A percentile compares a stretch with the other conserved stretches of the same genome.
phyloP scores from a whole-genome alignment of 192 early-diverging fungal genomes.

The Podochytrium sp. region DNA sequence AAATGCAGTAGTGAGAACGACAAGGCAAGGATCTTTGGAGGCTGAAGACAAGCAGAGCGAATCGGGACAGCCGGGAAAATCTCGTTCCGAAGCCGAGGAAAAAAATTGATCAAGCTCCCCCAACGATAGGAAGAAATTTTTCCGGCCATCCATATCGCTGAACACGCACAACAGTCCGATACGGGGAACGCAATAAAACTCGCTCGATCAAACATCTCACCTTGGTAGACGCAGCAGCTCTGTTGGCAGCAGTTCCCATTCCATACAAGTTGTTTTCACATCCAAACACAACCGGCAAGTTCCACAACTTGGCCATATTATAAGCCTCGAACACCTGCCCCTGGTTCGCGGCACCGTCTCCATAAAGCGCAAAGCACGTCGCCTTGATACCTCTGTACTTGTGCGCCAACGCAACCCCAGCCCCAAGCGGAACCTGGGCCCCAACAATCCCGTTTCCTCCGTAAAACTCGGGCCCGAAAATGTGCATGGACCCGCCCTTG shows the following conservation, averaged over 20 bases:
- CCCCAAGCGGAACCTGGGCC: constrained; percentile 78
- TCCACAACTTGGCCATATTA: constrained; percentile 99
- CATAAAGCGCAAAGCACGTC: constrained; percentile 91
- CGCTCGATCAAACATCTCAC: not conserved
- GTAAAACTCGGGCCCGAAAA: constrained; percentile 95
- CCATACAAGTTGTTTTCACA: constrained; percentile 99
- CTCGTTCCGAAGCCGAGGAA: too few species aligned
- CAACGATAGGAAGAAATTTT: constrained; percentile 1
- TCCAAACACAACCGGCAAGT: constrained; percentile 88
- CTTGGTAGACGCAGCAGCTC: constrained; percentile 90
- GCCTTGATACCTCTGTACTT: constrained; percentile 81
- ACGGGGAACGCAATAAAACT: not conserved
- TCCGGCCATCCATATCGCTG: not conserved
- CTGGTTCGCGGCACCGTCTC: constrained; percentile 98
- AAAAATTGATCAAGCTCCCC: constrained; percentile 2
- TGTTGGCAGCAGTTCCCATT: constrained; percentile 92
- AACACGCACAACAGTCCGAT: not conserved
- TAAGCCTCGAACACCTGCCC: constrained; percentile 98
- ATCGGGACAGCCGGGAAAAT: not conserved
- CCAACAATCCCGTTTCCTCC: constrained; percentile 99
- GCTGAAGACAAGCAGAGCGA: not conserved
- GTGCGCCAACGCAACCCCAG: constrained; percentile 84
- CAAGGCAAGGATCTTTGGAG: not conserved
- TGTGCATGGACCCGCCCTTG: constrained; percentile 99
- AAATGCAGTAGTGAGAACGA: too few species aligned